Evolutionary conservation across 306 rosid species (phyloP), one percentile per base, ranked within the genome.

Genomic region (Arachis stenosperma): DNA sequence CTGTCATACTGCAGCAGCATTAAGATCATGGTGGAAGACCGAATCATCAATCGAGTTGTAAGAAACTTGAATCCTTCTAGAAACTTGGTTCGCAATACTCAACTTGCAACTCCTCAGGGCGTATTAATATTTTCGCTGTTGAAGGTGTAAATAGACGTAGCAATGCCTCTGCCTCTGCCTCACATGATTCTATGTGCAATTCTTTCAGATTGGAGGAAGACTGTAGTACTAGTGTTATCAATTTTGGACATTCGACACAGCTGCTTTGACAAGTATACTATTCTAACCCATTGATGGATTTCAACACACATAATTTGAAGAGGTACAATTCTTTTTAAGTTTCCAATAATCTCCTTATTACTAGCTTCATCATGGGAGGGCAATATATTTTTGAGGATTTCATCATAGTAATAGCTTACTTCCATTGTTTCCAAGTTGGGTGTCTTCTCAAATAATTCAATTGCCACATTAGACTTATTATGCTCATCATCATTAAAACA

Each of bases 231-330:
- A 81, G 41, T 1, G 3, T 52, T 33, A 13, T 76, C 77, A 81
- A 63, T 10, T 37, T 0, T 8, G 14, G 51, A 40, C 82, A 81
- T 5, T 4, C 1, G 11, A 2, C 3, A 0, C 10, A 81, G 71
- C 27, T 0, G 27, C 2, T 15, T 13, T 0, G 29, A 61, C 2
- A 50, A 37, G 30, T 22, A 22, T 22, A 22, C 27, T 17, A 6
- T 17, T 73, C 43, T 22, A 52, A 12, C 56, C 22, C 13, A 14
- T 43, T 41, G 3, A 61, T 39, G 30, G 62, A 37, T 1, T 7
- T 5, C 22, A 53, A 50, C 52, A 14, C 5, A 9, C 0, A 5
- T 39, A 15, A 0, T 0, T 0, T 0, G 1, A 0, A 0, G 8
- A 69, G 11, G 3, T 0, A 0, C 51, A 72, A 54, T 5, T 0